These are phyloP conservation scores for Vitis riparia DNA, from an alignment of 164 flowering plant species.

Conservation along the genomic window DNA sequence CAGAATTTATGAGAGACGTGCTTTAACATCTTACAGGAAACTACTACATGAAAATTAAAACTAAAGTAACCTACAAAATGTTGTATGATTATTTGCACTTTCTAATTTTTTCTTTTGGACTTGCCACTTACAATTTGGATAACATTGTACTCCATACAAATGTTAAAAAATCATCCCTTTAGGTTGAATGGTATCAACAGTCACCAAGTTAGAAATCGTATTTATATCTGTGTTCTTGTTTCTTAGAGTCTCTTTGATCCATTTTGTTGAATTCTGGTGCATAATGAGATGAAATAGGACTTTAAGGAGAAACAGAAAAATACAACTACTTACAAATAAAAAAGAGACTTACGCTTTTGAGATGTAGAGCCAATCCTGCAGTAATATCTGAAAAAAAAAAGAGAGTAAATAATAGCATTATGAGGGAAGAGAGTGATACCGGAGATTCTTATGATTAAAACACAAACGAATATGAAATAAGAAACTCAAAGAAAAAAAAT, in stretches of 20 bases:
- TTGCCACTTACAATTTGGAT: no score
- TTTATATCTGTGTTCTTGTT: neutral
- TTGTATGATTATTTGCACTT: no score
- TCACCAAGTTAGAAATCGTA: neutral
- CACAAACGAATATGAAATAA: no score
- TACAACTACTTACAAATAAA: neutral
- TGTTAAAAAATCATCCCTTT: no score
- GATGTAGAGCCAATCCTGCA: constrained; percentile 88
- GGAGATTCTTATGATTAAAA: no score
- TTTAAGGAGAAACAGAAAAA: neutral
- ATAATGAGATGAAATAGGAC: neutral
- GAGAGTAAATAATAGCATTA: no score
- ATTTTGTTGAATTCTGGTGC: neutral
- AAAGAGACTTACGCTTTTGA: constrained; percentile 52
- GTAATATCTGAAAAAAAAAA: constrained; percentile 61
- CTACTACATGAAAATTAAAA: no score
- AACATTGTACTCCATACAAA: no score
- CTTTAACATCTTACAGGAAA: neutral
- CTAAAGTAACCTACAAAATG: no score
- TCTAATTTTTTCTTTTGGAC: no score
- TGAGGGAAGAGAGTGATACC: no score
- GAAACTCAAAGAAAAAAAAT: neutral
- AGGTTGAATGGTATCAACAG: neutral
- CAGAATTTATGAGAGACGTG: neutral
- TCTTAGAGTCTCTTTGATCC: neutral